phyloP scores from a whole-genome alignment of 805 yeast genomes.

The Suhomyces vadensis region DNA sequence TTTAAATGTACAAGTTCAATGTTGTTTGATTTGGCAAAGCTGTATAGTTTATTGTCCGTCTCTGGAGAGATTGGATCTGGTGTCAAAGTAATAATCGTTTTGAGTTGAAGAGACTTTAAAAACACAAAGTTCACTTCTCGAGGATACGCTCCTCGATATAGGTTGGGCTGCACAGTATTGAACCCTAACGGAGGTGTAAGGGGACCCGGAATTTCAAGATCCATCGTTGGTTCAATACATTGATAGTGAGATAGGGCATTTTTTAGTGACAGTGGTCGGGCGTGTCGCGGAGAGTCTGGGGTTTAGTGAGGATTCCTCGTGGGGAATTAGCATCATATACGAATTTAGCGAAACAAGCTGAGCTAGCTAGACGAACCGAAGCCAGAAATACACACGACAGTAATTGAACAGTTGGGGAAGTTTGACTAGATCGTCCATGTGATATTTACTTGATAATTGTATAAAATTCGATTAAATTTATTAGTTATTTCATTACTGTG shows the following conservation, averaged over 20 bases:
- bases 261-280: too few relatives aligned
- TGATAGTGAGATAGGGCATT: neutral
- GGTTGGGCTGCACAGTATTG: conserved; percentile 63
- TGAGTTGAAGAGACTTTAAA: conserved; percentile 61
- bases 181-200: conserved; percentile 79
- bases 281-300: too few relatives aligned
- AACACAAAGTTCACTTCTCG: conserved; percentile 70
- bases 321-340: too few relatives aligned
- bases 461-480: neutral
- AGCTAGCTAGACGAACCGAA: too few relatives aligned
- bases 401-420: too few relatives aligned
- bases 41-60: conserved; percentile 50
- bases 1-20: conserved; percentile 70
- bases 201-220: conserved; percentile 14
- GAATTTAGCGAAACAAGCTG: too few relatives aligned
- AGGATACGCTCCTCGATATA: conserved; percentile 88
- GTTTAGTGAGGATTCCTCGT: too few relatives aligned
- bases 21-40: conserved; percentile 53
- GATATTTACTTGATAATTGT: too few relatives aligned
- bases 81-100: conserved; percentile 74
- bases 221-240: conserved; percentile 10
- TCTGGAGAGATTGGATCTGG: conserved; percentile 67
- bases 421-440: too few relatives aligned
- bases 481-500: neutral
- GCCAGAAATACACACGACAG: too few relatives aligned